Base-by-base conservation (phyloP, 345 rosid species). In the Syzygium aqueum region DNA sequence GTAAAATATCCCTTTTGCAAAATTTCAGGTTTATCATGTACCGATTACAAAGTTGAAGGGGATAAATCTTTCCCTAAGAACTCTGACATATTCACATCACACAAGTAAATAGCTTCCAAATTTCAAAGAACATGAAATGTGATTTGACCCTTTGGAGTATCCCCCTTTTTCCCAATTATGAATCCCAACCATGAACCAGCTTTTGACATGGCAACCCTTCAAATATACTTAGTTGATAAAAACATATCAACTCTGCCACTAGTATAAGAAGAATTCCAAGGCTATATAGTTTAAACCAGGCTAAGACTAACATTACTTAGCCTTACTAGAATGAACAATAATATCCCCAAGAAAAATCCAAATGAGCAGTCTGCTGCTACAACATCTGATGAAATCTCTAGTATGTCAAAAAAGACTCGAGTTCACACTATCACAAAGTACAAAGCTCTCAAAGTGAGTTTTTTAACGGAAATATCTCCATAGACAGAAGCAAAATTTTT, bases 81-180 rank as follows among this genome's bases (percentile, higher is more conserved):
- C 46, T 33, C 78, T 67, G 46, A 67, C 8, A 73, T 9, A 73
- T 17, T 19, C 82, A 73, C 37, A 73, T 9, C 82, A 37, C 49
- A 73, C 5, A 0, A 13, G 82, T 19, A 73, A 73, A 73, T 73
- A 22, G 49, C 80, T 33, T 73, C 27, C 49, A 37, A 33, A 37
- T 73, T 73, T 73, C 82, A 19, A 73, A 73, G 25, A 73, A 37
- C 49, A 1, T 33, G 43, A 65, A 37, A 33, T 73, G 25, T 19
- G 43, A 73, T 73, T 73, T 73, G 14, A 37, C 82, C 82, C 49
- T 5, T 33, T 67, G 25, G 46, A 67, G 46, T 67, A 67, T 67
- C 40, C 2, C 3, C 43, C 46, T 8, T 67, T 67, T 67, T 73
- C 82, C 27, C 49, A 49, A 73, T 37, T 0, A 37, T 1, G 0